A percentile compares a stretch with the other conserved stretches of the same genome.
Evolutionary conservation across 202 grass and related monocot species (phyloP).

Genomic region (Miscanthus sacchariflorus): DNA sequence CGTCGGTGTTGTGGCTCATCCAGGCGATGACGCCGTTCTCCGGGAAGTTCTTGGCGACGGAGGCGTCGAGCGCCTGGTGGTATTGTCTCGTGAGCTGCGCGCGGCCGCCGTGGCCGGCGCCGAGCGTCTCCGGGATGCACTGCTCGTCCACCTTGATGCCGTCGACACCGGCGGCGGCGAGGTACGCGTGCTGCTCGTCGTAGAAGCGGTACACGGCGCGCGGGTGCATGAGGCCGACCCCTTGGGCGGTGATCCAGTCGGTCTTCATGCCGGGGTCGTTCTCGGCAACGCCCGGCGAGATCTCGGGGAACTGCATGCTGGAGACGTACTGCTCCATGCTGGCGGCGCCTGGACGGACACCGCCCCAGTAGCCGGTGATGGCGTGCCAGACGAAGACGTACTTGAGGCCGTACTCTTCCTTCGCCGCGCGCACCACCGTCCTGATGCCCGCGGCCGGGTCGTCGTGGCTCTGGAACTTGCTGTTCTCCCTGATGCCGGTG

Average conservation of each 20-base stretch:
- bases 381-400: slow-evolving; percentile 93
- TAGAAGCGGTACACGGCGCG: slow-evolving; percentile 85
- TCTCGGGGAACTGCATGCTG: slow-evolving; percentile 69
- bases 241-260: slow-evolving; percentile 74
- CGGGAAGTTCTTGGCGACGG: slow-evolving; percentile 76
- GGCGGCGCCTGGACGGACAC: slow-evolving; percentile 58
- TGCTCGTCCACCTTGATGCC: slow-evolving; percentile 96
- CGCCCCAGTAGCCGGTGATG: slow-evolving; percentile 97
- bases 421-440: slow-evolving; percentile 64
- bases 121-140: slow-evolving; percentile 84
- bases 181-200: slow-evolving; percentile 87
- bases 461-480: slow-evolving; percentile 71
- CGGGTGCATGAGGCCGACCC: slow-evolving; percentile 77
- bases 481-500: slow-evolving; percentile 92
- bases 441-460: slow-evolving; percentile 66
- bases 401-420: slow-evolving; percentile 80
- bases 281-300: slow-evolving; percentile 70
- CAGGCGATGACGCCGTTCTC: slow-evolving; percentile 97
- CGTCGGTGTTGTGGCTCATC: slow-evolving; percentile 96
- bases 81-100: slow-evolving; percentile 67
- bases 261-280: slow-evolving; percentile 86
- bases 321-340: slow-evolving; percentile 72
- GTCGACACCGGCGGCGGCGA: slow-evolving; percentile 73
- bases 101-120: slow-evolving; percentile 83
- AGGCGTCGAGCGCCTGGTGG: slow-evolving; percentile 89